Base-by-base conservation (phyloP, 2,329 filamentous ascomycete genomes). In the Macrophomina tecta region DNA sequence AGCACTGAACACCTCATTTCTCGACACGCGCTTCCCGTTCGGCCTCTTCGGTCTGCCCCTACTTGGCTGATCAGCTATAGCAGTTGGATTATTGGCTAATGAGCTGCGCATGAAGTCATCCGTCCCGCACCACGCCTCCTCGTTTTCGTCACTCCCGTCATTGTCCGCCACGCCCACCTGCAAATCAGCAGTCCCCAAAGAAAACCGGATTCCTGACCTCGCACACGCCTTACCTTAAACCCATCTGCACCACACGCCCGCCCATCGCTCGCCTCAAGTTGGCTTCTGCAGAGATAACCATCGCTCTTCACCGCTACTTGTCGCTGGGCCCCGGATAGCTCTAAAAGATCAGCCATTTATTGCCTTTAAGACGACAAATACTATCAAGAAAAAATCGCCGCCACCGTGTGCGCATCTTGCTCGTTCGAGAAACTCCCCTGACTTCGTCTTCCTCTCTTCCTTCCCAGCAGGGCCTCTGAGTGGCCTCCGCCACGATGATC, bases 61-160 rank as follows among this genome's bases (percentile, higher is more conserved):
- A 38, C 38, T 38, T 38, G 36, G 58, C 45, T n/a, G 58, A 62
- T 49, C 58, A 28, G 58, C 58, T 49, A 62, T 49, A 62, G 45
- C 42, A 62, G n/a, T 4, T 23, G 18, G 38, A 16, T 8, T 62
- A 62, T 38, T 38, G 45, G 30, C 9, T 18, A 38, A 45, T 49
- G 16, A 28, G 56, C 16, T 14, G n/a, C 7, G n/a, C 9, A 38
- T 49, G 42, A 36, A 12, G 42, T 62, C 58, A 36, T 32, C 12
- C 28, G n/a, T 9, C 45, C 55, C 7, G 32, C 56, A 34, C 18
- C 56, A 23, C 8, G 30, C 56, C 18, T 16, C 45, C 14, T 6
- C 45, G n/a, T 23, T 38, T 28, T 61, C 42, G 45, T 49, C 58
- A 49, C 32, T 42, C 14, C 30, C 9, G 32, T 23, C 32, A 62